phyloP scores from a whole-genome alignment of 768 basidiomycete genomes.

The Paxillus rubicundulus region DNA sequence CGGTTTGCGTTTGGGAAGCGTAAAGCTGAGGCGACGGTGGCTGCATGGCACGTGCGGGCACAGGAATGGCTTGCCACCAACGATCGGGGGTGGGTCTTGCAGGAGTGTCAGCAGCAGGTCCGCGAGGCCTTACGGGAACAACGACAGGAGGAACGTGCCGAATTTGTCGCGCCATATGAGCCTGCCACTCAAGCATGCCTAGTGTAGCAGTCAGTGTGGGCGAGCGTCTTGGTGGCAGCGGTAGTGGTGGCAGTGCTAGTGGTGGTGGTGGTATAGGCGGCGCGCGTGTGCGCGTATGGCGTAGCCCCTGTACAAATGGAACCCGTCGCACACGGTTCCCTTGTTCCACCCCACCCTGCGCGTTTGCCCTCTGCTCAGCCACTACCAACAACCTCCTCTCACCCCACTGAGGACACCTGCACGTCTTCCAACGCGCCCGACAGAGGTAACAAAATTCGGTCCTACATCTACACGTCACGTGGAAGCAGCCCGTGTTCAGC shows the following conservation, averaged over 20 bases:
- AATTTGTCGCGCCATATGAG: too few relatives aligned
- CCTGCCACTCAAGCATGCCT: not conserved
- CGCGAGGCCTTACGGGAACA: not conserved
- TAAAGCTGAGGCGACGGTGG: not conserved
- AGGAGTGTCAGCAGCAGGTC: not conserved
- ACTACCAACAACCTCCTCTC: constrained; percentile 39
- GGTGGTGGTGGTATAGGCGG: not conserved
- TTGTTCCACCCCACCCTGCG: constrained; percentile 33
- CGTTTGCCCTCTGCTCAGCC: constrained; percentile 46
- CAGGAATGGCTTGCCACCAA: not conserved
- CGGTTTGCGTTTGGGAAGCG: constrained; percentile 2
- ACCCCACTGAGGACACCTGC: constrained; percentile 66
- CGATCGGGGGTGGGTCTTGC: not conserved
- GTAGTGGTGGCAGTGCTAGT: not conserved
- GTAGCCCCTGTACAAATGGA: constrained; percentile 14
- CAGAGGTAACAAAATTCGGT: constrained; percentile 47
- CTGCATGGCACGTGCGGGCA: too few relatives aligned
- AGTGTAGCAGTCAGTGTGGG: not conserved
- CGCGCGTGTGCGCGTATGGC: not conserved
- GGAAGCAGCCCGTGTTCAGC: constrained; percentile 36
- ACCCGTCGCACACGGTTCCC: constrained; percentile 31
- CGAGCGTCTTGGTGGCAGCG: too few relatives aligned
- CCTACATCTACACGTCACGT: constrained; percentile 40
- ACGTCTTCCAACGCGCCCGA: constrained; percentile 60
- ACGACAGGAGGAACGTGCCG: too few relatives aligned